Conservation (phyloP, 768 basidiomycete genomes). For the Zangia roseola region DNA sequence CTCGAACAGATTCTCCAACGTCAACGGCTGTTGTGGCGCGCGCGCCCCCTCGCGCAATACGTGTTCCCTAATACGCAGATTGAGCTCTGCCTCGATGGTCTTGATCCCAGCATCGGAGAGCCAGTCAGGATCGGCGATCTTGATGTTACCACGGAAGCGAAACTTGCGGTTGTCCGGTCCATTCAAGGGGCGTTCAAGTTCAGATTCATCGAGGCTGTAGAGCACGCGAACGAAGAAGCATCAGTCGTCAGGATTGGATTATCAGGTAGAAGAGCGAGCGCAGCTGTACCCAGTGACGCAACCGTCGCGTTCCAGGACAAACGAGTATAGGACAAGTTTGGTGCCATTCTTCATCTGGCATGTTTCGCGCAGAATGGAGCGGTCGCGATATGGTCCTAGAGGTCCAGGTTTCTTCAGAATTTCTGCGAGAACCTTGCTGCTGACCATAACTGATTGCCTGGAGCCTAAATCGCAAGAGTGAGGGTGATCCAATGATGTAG, state of each 20-base stretch:
- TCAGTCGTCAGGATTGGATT: not conserved
- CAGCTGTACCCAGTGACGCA: constrained; percentile 25
- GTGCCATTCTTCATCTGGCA: constrained; percentile 15
- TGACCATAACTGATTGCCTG: constrained; percentile 15
- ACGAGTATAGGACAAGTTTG: constrained; percentile 28
- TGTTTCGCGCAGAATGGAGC: constrained; percentile 21
- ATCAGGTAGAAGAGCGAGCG: not conserved
- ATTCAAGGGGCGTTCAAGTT: constrained; percentile 40
- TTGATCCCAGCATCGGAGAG: constrained; percentile 46
- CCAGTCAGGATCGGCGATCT: constrained; percentile 45
- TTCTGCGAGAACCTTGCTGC: constrained; percentile 17
- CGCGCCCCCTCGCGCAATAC: constrained; percentile 21
- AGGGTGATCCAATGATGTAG: not conserved
- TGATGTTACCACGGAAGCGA: constrained; percentile 51
- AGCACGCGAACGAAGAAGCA: not conserved
- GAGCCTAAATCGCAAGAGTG: not conserved
- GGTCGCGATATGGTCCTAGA: constrained; percentile 32
- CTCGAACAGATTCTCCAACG: constrained; percentile 36
- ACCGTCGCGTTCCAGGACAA: constrained; percentile 27
- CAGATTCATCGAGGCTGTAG: constrained; percentile 48
- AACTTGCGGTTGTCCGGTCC: constrained; percentile 35
- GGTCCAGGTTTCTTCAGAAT: constrained; percentile 26
- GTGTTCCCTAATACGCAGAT: constrained; percentile 35
- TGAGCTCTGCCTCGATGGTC: constrained; percentile 45
- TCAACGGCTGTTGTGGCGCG: constrained; percentile 25